These are phyloP conservation scores for Exophiala aquamarina DNA, from an alignment of 2,329 filamentous ascomycete genomes.

Conservation along the genomic window DNA sequence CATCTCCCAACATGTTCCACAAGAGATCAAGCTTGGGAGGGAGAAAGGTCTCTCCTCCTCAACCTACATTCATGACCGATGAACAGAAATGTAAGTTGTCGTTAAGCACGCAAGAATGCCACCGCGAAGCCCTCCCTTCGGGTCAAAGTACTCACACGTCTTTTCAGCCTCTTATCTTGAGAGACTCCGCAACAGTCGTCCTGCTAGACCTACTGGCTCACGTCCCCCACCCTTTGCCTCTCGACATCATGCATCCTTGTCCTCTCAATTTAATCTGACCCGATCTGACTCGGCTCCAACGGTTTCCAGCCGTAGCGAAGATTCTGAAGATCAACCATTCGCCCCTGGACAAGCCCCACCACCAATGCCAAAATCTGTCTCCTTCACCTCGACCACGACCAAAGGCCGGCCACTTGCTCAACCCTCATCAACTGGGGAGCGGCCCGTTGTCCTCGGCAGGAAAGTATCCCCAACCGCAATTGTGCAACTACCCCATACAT, in stretches of 20 bases:
- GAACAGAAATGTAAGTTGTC: conserved; percentile 46
- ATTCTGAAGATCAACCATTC: not conserved
- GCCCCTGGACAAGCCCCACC: not conserved
- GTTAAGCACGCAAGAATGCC: conserved; percentile 6
- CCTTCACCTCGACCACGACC: conserved; percentile 12
- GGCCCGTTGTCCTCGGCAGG: conserved; percentile 32
- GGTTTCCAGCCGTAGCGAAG: not conserved
- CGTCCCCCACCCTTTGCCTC: conserved; percentile 52
- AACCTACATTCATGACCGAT: conserved; percentile 47
- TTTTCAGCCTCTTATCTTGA: conserved; percentile 58
- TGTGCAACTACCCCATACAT: conserved; percentile 31
- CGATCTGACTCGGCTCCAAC: conserved; percentile 27
- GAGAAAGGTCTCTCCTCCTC: conserved; percentile 48
- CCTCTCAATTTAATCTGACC: conserved; percentile 13
- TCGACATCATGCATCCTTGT: conserved; percentile 12
- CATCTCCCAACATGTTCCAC: conserved; percentile 38
- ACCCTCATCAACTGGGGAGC: conserved; percentile 31
- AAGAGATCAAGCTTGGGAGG: conserved; percentile 35
- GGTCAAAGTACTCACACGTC: conserved; percentile 25
- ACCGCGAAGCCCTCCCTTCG: conserved; percentile 23
- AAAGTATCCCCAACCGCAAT: conserved; percentile 38
- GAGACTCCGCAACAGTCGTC: conserved; percentile 58
- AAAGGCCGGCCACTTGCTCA: conserved; percentile 40
- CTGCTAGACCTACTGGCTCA: conserved; percentile 59
- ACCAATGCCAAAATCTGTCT: conserved; percentile 14